A percentile compares a stretch with the other conserved stretches of the same genome.
Conservation (phyloP, 306 rosid genomes). For the Cucumis melo region DNA sequence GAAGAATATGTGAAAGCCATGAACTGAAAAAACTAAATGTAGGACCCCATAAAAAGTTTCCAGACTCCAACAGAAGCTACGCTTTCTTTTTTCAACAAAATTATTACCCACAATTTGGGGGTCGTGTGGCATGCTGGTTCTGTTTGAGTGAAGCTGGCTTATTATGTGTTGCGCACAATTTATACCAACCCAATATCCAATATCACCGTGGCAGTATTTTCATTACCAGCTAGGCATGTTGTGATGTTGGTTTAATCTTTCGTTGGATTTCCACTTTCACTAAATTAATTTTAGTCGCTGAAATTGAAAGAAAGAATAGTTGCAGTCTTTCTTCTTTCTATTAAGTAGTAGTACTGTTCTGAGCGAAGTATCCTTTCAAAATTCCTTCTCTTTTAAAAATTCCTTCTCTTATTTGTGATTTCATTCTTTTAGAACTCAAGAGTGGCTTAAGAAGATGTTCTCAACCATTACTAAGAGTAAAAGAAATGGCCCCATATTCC, state of each 20-base stretch:
- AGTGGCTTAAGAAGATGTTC: constrained; percentile 87
- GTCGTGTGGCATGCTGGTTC: background rate
- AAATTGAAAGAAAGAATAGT: background rate
- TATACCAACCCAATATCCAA: background rate
- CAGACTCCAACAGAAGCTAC: no score
- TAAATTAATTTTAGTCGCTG: background rate
- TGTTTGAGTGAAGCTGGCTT: background rate
- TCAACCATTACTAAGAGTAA: constrained; percentile 63
- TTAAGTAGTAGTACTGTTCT: background rate
- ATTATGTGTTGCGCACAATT: background rate
- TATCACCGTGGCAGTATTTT: background rate
- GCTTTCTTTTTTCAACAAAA: background rate
- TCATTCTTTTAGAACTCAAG: constrained; percentile 54
- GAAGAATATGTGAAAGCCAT: no score
- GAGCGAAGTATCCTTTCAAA: background rate
- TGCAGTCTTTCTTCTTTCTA: background rate
- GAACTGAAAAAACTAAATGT: no score
- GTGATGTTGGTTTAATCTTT: background rate
- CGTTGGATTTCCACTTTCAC: background rate
- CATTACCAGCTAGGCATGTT: background rate
- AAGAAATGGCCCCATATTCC: constrained; percentile 85
- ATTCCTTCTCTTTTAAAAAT: constrained; percentile 1
- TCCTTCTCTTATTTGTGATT: constrained; percentile 8
- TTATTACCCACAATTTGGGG: background rate
- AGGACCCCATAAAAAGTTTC: no score